Evolutionary conservation across 2,329 filamentous ascomycete species (phyloP), one percentile per base, ranked within the genome.

Genomic region (Pleurostoma richardsiae): DNA sequence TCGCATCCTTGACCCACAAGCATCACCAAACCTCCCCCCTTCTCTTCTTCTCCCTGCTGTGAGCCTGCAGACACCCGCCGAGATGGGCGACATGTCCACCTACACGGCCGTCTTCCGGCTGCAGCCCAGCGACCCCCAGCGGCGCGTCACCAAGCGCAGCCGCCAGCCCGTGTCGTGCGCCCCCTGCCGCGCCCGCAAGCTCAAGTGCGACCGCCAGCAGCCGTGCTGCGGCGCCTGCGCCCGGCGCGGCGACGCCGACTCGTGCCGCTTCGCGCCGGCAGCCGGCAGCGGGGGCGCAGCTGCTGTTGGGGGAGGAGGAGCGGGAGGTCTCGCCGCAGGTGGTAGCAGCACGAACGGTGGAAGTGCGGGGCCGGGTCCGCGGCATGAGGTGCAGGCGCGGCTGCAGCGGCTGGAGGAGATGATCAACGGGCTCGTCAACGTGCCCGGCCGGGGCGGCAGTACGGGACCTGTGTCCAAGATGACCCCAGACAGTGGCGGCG

Each of bases 151-250:
- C 48, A 67, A 62, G 55, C 65, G 69, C 31, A 70, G 66, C 53
- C 62, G 71, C 5, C 66, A 64, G 41, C 57, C 70, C 36, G 61
- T 73, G 26, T 72, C 71, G 4, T 73, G 69, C 54, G 58, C 59
- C 3, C 56, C 61, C 40, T 73, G 70, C 48, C 70, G 71, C 50
- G 57, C 56, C 26, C 68, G 70, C 48, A 73, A 73, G 56, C 62
- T 67, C 6, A 66, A 64, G 46, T 73, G 70, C 50, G 70, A 73
- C 50, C 63, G 69, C 10, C 60, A 57, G 44, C 64, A 63, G 39
- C 69, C 54, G 29, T 73, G 70, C 50, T 73, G 70, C 50, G 59
- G 62, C 27, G 62, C 65, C 5, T 73, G 71, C 49, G 55, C 55
- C 43, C 68, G 64, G 55, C 63, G 69, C 33, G 65, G 66, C 11